Evolutionary conservation across 768 basidiomycete genomes (phyloP), one percentile per base, ranked within the genome.

Genomic region (Rhizopogon vesiculosus): DNA sequence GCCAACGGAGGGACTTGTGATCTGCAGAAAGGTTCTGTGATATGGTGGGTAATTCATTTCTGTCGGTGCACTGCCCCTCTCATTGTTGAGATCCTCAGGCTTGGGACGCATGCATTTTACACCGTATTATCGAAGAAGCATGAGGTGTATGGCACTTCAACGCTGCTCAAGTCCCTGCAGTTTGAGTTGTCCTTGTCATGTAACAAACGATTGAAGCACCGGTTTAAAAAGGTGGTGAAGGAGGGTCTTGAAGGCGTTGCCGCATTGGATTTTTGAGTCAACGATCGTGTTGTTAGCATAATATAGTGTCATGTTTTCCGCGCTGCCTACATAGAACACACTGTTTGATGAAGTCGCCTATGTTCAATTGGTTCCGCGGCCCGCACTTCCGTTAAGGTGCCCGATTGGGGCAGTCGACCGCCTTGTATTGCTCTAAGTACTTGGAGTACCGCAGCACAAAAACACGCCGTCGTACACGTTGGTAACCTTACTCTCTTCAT

Each of bases 81-180:
- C 33, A 57, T 41, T 42, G 18, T 55, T 41, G 18, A 33, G 29
- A 42, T 50, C 22, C 18, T 29, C 42, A 95, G 93, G 91, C 79
- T 95, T 22, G 90, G 91, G 42, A 78, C 78, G 45, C 85, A 87
- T 57, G 93, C 93, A 3, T 94, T 95, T 69, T 77, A 83, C 63
- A 72, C 79, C 9, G 77, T 92, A 50, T 67, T 94, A 4, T 75
- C 75, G 13, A 74, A 70, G 46, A 86, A 80, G 57, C 76, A 80
- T 7, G 72, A 79, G 29, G 68, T 68, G 12, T 87, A 87, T 63
- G 53, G 60, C 8, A 53, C 69, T 3, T 57, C 68, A n/a, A 58
- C 61, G 9, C 38, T 89, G 3, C 64, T 89, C 55, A 76, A 68
- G 56, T 67, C 68, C 51, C 73, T 91, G 10, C 72, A 67, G 9